Evolutionary conservation across 768 basidiomycete species (phyloP), one percentile per base, ranked within the genome.

Genomic region (Collybia nuda): DNA sequence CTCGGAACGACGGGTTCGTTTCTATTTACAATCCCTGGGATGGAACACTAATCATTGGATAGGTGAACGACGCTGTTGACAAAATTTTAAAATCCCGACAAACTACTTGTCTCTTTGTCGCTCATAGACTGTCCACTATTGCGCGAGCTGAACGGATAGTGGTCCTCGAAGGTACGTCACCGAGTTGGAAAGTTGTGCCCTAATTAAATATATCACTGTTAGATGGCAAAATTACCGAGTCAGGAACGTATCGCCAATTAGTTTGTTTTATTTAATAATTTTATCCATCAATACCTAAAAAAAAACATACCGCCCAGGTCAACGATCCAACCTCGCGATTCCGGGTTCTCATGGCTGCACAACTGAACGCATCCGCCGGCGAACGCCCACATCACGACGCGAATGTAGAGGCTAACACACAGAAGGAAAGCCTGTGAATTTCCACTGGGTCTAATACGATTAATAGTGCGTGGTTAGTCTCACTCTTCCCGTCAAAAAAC

Each of bases 41-140:
- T 32, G 32, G 9, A 32, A 32, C 12, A 23, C 17, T 19, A 32
- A 32, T 11, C 32, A 11, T 14, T 26, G 19, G 28, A 24, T 26
- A 84, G 85, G 89, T 94, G 29, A 94, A 97, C 62, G 85, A 93
- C 57, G 93, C 93, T 3, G 87, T 97, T 41, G 92, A 93, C 63
- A 88, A 86, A 63, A 93, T 96, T 53, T 72, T 97, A 40, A 77
- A 80, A 47, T 82, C 83, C 39, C 73, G 86, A 40, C 81, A 88
- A 54, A 94, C 92, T 28, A 95, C 93, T 2, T 93, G 93, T 58
- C 64, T 94, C 21, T 86, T 95, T 48, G 92, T 95, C 17, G 93
- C 93, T 0, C 93, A 97, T 68, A 77, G 93, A 44, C 64, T 97
- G 47, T 93, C 90, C 19, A 93, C 93, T 2, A 93, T 97, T 48